phyloP scores from a whole-genome alignment of 2,329 filamentous ascomycete species.

The Aspergillus costaricaensis region DNA sequence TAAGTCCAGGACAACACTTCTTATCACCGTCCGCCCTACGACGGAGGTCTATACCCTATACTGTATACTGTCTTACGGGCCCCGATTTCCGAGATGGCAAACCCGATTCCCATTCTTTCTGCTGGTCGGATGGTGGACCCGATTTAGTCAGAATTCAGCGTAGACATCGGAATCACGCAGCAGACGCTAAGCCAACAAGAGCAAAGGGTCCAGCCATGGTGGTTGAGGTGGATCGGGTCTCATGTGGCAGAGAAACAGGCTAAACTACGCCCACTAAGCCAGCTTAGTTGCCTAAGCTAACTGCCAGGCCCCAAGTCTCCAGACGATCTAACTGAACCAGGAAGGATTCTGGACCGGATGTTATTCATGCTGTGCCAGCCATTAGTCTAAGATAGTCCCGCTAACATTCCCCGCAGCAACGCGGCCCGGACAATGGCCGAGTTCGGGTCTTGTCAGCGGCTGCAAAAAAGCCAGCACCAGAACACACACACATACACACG shows the following conservation, averaged over 20 bases:
- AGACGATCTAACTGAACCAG: slow-evolving; percentile 20
- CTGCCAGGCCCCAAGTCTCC: slow-evolving; percentile 8
- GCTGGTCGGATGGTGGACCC: slow-evolving; percentile 15
- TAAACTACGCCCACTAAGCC: slow-evolving; percentile 12
- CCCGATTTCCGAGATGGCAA: slow-evolving; percentile 17
- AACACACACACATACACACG: too few relatives aligned
- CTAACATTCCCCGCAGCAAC: slow-evolving; percentile 20
- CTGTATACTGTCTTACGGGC: neutral
- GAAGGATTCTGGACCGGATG: slow-evolving; percentile 27
- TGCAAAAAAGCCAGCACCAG: neutral
- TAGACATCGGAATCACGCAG: neutral
- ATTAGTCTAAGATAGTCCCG: neutral
- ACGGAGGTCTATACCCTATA: neutral
- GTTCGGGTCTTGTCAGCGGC: slow-evolving; percentile 18
- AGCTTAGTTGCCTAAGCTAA: slow-evolving; percentile 11
- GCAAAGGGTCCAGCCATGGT: slow-evolving; percentile 13
- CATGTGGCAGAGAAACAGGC: slow-evolving; percentile 21
- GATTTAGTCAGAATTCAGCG: neutral
- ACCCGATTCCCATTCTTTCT: slow-evolving; percentile 15
- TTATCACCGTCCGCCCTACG: neutral
- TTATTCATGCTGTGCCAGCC: slow-evolving; percentile 2
- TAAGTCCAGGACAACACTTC: too few relatives aligned
- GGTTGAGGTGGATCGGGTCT: slow-evolving; percentile 17
- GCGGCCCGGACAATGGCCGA: slow-evolving; percentile 18
- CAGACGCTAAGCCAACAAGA: slow-evolving; percentile 5